Evolutionary conservation across 352 stramenopile genomes (phyloP).

Genomic region (Phytophthora colocasiae): DNA sequence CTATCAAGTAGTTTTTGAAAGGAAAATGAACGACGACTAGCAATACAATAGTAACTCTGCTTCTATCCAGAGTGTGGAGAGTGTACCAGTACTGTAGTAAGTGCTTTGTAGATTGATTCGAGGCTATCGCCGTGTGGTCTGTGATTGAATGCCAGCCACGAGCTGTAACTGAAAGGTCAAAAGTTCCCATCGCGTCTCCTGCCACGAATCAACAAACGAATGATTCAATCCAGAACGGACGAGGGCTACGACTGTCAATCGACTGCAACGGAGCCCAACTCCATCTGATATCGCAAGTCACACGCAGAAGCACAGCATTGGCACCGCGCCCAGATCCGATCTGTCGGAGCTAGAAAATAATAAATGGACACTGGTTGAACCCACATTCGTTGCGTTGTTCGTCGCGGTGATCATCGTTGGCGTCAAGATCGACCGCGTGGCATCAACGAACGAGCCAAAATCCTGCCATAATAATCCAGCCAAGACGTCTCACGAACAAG

Average conservation of each 20-base stretch:
- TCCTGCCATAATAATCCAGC: conserved; percentile 29
- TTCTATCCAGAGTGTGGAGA: too few relatives aligned
- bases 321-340: conserved; percentile 26
- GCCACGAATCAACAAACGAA: conserved; percentile 14
- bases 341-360: conserved; percentile 1
- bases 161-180: conserved; percentile 10
- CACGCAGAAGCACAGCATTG: conserved; percentile 10
- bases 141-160: conserved; percentile 4
- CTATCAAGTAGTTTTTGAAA: too few relatives aligned
- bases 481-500: conserved; percentile 5
- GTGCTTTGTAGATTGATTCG: not conserved
- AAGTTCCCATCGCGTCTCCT: conserved; percentile 1
- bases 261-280: not conserved
- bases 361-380: conserved; percentile 17
- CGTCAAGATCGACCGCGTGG: conserved; percentile 9
- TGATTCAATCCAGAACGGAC: conserved; percentile 4
- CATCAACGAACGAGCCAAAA: conserved; percentile 19
- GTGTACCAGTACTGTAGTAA: too few relatives aligned
- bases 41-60: too few relatives aligned
- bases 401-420: conserved; percentile 8
- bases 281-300: conserved; percentile 25
- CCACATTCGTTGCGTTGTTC: conserved; percentile 2
- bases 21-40: too few relatives aligned
- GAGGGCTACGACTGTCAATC: not conserved
- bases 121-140: conserved; percentile 11